Percentiles rank a stretch among this genome's conserved stretches.
Evolutionary conservation across 176 grass and related monocot genomes (phyloP).

Genomic region (Melocanna baccifera): DNA sequence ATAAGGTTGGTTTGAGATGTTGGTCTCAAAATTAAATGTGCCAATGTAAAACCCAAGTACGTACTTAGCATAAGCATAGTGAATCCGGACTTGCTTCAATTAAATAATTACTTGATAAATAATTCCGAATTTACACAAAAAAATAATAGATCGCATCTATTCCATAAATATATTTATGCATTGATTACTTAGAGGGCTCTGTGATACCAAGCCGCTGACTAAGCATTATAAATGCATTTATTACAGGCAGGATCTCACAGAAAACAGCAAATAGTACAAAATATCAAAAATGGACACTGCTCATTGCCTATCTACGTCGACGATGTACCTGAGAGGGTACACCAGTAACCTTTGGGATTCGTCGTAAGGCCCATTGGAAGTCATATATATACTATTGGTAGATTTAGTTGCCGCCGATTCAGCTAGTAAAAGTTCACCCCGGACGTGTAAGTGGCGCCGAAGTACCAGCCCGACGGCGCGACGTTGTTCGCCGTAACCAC

Average conservation of each 20-base stretch:
- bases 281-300: neutral
- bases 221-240: slow-evolving; percentile 9
- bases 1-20: neutral
- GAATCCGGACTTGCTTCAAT: neutral
- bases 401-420: neutral
- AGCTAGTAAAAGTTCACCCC: slow-evolving; percentile 20
- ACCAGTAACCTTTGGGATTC: neutral
- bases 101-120: neutral
- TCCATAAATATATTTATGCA: neutral
- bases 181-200: slow-evolving; percentile 21
- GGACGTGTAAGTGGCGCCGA: slow-evolving; percentile 38
- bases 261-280: neutral
- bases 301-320: slow-evolving; percentile 1
- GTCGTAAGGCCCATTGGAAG: neutral
- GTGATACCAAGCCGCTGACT: slow-evolving; percentile 22
- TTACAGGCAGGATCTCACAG: neutral
- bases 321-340: neutral
- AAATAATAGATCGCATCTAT: neutral
- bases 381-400: slow-evolving; percentile 18
- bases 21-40: neutral
- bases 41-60: neutral
- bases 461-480: slow-evolving; percentile 48
- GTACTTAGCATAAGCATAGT: neutral
- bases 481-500: slow-evolving; percentile 14
- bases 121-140: neutral